phyloP scores from a whole-genome alignment of 139 green algal species.

The Picochlorum sp. region DNA sequence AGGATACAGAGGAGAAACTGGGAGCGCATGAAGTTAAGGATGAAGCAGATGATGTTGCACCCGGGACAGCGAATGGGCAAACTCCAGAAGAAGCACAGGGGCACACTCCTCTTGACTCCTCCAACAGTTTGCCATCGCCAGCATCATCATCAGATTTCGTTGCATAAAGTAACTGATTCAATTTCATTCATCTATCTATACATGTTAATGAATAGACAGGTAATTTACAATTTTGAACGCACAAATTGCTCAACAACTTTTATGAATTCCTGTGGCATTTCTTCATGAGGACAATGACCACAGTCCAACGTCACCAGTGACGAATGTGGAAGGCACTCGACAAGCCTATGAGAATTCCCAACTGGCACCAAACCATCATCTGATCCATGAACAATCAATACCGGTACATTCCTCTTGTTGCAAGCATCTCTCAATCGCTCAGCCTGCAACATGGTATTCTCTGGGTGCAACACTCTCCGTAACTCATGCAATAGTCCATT shows the following conservation, averaged over 20 bases:
- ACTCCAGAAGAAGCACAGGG: not conserved
- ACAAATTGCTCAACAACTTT: conserved; percentile 44
- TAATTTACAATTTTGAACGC: not conserved
- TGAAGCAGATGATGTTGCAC: not conserved
- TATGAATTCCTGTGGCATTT: conserved; percentile 63
- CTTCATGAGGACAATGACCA: conserved; percentile 82
- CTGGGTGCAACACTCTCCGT: not conserved
- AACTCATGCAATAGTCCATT: conserved; percentile 4
- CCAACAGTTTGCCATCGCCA: too few relatives aligned
- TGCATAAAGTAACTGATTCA: not conserved
- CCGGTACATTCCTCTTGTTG: conserved; percentile 17
- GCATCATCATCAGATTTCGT: too few relatives aligned
- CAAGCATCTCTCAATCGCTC: conserved; percentile 27
- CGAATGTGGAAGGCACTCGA: conserved; percentile 43
- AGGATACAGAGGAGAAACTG: too few relatives aligned
- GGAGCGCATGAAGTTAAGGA: not conserved
- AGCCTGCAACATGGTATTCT: conserved; percentile 28
- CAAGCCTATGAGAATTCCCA: conserved; percentile 63
- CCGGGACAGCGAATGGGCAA: not conserved
- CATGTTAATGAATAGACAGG: not conserved
- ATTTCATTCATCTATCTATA: not conserved
- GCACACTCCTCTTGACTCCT: not conserved
- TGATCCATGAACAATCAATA: conserved; percentile 67
- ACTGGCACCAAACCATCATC: conserved; percentile 67
- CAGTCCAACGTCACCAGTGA: conserved; percentile 47